Base-by-base conservation (phyloP, 2,329 filamentous ascomycete genomes). In the Colletotrichum viniferum region DNA sequence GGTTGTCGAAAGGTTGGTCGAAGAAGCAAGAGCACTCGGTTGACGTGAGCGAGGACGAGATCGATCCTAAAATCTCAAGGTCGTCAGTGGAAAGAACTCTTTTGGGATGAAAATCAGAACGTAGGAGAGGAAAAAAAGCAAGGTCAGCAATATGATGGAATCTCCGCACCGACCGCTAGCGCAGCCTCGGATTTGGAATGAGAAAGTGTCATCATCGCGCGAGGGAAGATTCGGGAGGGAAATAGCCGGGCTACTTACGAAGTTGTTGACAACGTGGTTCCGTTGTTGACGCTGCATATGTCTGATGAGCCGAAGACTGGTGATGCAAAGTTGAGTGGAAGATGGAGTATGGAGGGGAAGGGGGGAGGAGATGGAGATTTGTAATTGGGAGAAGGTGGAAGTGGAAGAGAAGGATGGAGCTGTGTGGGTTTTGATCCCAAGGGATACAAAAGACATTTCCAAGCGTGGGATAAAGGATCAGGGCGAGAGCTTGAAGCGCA, bases 171-270 rank as follows among this genome's bases (percentile, higher is more conserved):
- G 18, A n/a, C 28, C 56, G 56, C 8, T 8, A 5, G 14, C 18
- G 56, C 56, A 30, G 56, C 26, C 18, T 61, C 28, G 56, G 56
- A 61, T 32, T 61, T 61, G 56, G 56, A 61, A 61, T 61, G 56
- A 61, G 56, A 30, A 13, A 12, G 2, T 13, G 13, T 34, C 28
- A 61, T 61, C 26, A 18, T 61, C 38, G 8, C 4, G 38, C 18
- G 18, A 6, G 18, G 9, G 3, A 34, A 30, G 18, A 34, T 60
- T 60, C 3, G 16, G 10, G 18, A 12, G 34, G 14, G 9, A 32
- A 32, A 43, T 3, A 0, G 18, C 16, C 18, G 8, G 38, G 8
- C 1, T 38, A 38, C 36, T n/a, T 10, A n/a, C 38, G 18, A 2
- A n/a, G 38, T 43, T n/a, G 38, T 12, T 3, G 38, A 9, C 18